Base-by-base conservation (phyloP, 169 alveolate species). In the Eimeria acervulina region DNA sequence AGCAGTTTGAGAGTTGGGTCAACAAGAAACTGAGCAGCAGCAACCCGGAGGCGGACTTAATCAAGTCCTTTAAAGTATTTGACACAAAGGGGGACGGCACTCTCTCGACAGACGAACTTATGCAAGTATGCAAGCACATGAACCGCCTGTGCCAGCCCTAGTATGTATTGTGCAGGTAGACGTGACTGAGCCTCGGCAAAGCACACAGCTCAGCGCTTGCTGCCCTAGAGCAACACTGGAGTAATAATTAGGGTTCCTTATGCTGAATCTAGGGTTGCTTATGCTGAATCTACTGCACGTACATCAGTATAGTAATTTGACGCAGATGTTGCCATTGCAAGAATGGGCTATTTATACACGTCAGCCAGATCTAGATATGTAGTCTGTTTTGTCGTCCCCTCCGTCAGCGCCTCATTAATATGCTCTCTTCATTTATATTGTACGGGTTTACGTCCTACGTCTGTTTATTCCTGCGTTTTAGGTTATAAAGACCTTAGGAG, bases 1-100 rank as follows among this genome's bases (percentile, higher is more conserved):
- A 61, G 44, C 83, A 78, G 66, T 78, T 92, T n/a, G 95, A 92
- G 84, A 85, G 72, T n/a, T 92, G 95, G 95, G 74, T 92, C 59
- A 36, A 59, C 70, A 52, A 78, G 92, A 92, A 92, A n/a, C 91
- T 92, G n/a, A 33, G 81, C 70, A 40, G 51, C n/a, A 76, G 72
- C 91, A 93, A 93, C 47, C 96, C 96, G 5, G 94, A 93, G 40
- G 89, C 74, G 38, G 94, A 80, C 42, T 44, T 93, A 33, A 68
- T 83, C 52, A 83, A 93, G 66, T 52, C 94, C 2, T 93, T 93
- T 80, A 80, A 83, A 72, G 78, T 68, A 31, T 93, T 93, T 36
- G 96, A 93, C 55, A 70, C 93, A 33, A 61, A 59, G 63, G 89
- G 89, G 47, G 94, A 93, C 63, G 96, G 96, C 87, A 93, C 96